phyloP scores from a whole-genome alignment of 164 flowering plant species.

The Echeveria elegans region DNA sequence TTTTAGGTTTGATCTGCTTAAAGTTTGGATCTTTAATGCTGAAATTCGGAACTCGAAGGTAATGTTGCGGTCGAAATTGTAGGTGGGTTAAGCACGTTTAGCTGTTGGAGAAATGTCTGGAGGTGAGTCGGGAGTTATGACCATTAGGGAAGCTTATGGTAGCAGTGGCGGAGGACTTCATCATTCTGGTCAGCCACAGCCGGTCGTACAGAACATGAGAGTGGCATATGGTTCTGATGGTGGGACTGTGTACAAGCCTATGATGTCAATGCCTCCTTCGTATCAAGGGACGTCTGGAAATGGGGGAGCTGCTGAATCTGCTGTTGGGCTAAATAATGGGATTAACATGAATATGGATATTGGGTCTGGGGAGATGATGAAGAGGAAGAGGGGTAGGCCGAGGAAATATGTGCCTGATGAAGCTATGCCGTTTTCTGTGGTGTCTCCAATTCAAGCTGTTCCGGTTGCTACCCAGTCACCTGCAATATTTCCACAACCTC shows the following conservation, averaged over 20 bases:
- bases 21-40: not conserved
- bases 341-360: conserved; percentile 23
- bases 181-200: conserved; percentile 21
- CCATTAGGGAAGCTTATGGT: conserved; percentile 11
- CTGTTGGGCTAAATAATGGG: conserved; percentile 10
- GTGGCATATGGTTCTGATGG: conserved; percentile 44
- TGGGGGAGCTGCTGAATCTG: conserved; percentile 14
- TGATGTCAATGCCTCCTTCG: conserved; percentile 25
- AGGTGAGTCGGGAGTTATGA: conserved; percentile 4
- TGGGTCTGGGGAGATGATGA: conserved; percentile 33
- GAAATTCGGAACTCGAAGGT: not conserved
- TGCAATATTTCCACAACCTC: conserved; percentile 16
- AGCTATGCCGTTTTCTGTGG: conserved; percentile 32
- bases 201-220: conserved; percentile 45
- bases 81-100: conserved; percentile 4
- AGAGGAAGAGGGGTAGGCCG: conserved; percentile 76
- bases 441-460: conserved; percentile 20
- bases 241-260: conserved; percentile 42
- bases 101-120: not conserved
- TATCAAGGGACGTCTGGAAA: conserved; percentile 19
- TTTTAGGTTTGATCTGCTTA: not conserved
- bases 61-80: not conserved
- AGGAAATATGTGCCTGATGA: conserved; percentile 82
- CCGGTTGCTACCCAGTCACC: conserved; percentile 13
- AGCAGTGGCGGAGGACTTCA: conserved; percentile 25